Evolutionary conservation across 768 basidiomycete genomes (phyloP).

Genomic region (Phlebiopsis flavidoalba): DNA sequence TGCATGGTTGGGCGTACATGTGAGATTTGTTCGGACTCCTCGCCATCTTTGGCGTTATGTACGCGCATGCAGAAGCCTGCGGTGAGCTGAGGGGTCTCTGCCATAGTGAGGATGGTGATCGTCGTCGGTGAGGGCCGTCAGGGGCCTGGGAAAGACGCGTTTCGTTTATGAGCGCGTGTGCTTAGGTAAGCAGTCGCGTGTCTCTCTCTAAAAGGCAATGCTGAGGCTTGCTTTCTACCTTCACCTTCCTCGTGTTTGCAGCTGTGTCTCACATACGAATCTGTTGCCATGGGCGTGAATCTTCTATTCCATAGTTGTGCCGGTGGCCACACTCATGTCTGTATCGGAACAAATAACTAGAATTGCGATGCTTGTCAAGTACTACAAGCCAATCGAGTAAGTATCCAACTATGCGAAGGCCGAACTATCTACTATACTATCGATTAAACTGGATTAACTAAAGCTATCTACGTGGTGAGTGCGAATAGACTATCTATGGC

Average conservation of each 20-base stretch:
- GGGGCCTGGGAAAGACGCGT: slow-evolving; percentile 11
- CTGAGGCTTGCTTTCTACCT: background rate
- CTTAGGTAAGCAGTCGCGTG: slow-evolving; percentile 10
- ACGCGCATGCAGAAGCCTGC: slow-evolving; percentile 52
- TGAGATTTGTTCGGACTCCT: slow-evolving; percentile 18
- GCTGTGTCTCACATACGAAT: no score
- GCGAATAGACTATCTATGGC: background rate
- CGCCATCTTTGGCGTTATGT: slow-evolving; percentile 37
- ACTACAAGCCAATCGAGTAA: background rate
- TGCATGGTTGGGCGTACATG: slow-evolving; percentile 54
- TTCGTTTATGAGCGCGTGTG: slow-evolving; percentile 17
- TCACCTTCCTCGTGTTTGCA: background rate
- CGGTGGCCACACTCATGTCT: background rate
- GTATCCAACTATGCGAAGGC: background rate
- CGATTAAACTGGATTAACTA: background rate
- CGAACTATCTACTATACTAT: background rate
- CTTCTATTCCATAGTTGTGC: no score
- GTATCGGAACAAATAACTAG: background rate
- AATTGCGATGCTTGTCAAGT: background rate
- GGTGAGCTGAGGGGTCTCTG: slow-evolving; percentile 39
- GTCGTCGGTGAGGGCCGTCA: slow-evolving; percentile 2
- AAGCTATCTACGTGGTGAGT: background rate
- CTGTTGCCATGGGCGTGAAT: no score
- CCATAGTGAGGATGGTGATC: slow-evolving; percentile 27
- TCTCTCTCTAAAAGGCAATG: background rate